phyloP scores from a whole-genome alignment of 768 basidiomycete genomes.

The Lactifluus volemus region DNA sequence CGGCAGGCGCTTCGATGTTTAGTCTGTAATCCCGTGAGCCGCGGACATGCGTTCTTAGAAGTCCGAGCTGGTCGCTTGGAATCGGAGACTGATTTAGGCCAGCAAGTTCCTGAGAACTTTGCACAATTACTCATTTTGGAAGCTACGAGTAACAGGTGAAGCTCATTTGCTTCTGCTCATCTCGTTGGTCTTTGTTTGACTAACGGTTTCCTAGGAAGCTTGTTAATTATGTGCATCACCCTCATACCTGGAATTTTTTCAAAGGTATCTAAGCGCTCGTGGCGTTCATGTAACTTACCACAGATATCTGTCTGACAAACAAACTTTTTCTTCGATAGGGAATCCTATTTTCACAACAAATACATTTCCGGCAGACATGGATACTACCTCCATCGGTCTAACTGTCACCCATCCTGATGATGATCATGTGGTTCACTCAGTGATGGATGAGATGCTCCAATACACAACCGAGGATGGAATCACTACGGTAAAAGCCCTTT shows the following conservation, averaged over 20 bases:
- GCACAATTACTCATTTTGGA: constrained; percentile 52
- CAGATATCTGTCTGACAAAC: background rate
- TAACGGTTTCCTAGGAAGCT: constrained; percentile 28
- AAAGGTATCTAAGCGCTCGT: constrained; percentile 33
- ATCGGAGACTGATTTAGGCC: constrained; percentile 38
- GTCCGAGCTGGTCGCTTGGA: constrained; percentile 33
- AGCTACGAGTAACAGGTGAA: constrained; percentile 37
- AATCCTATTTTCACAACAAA: constrained; percentile 34
- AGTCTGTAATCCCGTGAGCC: constrained; percentile 36
- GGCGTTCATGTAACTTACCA: constrained; percentile 16
- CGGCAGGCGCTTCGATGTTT: constrained; percentile 39
- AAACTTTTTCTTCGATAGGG: constrained; percentile 26
- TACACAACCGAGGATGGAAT: constrained; percentile 44
- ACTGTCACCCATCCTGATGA: constrained; percentile 31
- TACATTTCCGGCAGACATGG: constrained; percentile 45
- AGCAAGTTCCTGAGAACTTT: constrained; percentile 43
- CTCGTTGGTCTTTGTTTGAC: background rate
- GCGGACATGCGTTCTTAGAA: constrained; percentile 36
- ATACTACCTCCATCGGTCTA: constrained; percentile 48
- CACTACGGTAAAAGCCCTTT: constrained; percentile 18
- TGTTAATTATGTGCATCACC: constrained; percentile 32
- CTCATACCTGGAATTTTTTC: constrained; percentile 48
- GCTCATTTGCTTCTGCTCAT: background rate
- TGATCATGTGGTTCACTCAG: constrained; percentile 29
- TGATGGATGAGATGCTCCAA: constrained; percentile 52